A percentile compares a stretch with the other conserved stretches of the same genome.
These are phyloP conservation scores for Pyricularia sp. DNA, from an alignment of 2,329 filamentous ascomycete genomes.

Conservation along the genomic window DNA sequence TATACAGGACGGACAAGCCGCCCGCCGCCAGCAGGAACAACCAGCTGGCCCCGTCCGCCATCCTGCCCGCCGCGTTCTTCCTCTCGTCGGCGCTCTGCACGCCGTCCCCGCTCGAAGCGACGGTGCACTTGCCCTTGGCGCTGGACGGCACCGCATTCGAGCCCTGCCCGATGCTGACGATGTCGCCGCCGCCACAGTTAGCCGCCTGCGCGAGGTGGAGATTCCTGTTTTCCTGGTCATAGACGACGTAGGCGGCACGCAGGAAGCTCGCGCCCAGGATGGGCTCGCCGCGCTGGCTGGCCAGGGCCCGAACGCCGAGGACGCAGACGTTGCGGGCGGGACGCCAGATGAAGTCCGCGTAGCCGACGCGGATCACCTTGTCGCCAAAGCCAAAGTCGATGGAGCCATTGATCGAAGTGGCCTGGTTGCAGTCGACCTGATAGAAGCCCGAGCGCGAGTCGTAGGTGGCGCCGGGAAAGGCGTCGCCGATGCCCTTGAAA, in stretches of 20 bases:
- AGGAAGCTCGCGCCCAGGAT: conserved; percentile 18
- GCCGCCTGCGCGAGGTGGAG: conserved; percentile 6
- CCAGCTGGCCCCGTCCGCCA: not conserved
- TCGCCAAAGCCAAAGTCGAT: conserved; percentile 30
- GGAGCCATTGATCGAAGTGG: conserved; percentile 18
- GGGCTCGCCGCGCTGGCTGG: conserved; percentile 7
- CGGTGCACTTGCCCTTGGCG: conserved; percentile 1
- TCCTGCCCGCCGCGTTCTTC: not conserved
- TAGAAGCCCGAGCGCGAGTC: conserved; percentile 24
- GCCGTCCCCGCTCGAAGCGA: not conserved
- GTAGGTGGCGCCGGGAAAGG: conserved; percentile 35
- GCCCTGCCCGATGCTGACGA: conserved; percentile 1
- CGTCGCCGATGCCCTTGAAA: conserved; percentile 32
- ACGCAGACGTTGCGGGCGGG: conserved; percentile 8
- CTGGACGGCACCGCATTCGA: conserved; percentile 1
- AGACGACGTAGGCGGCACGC: conserved; percentile 14
- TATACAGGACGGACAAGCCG: not conserved
- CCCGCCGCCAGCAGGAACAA: not conserved
- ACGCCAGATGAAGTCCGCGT: conserved; percentile 25
- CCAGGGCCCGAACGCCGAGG: conserved; percentile 12
- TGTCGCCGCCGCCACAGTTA: conserved; percentile 1
- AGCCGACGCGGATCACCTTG: conserved; percentile 24
- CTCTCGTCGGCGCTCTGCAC: not conserved
- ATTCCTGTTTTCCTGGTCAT: conserved; percentile 6
- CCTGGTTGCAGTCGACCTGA: conserved; percentile 29